Conservation (phyloP, 2,329 filamentous ascomycete species). For the Colletotrichum filicis region DNA sequence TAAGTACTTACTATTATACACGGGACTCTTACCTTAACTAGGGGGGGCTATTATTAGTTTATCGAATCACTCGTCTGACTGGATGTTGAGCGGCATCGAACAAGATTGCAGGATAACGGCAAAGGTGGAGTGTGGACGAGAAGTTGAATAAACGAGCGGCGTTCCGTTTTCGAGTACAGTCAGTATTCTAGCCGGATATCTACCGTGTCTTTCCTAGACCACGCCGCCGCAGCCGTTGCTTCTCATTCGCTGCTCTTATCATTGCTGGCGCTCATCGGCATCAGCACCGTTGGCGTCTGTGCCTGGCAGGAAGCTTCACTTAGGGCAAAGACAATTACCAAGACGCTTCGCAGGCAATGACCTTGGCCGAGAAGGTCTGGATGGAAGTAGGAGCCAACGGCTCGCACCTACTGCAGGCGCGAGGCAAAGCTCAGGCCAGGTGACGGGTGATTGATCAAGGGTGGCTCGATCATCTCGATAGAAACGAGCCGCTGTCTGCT, state of each 20-base stretch:
- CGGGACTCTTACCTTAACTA: too few relatives aligned
- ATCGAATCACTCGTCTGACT: too few relatives aligned
- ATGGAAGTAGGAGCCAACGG: slow-evolving; percentile 18
- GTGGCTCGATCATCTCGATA: slow-evolving; percentile 17
- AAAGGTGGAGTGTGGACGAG: background rate
- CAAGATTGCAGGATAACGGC: slow-evolving; percentile 25
- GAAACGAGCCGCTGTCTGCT: slow-evolving; percentile 26
- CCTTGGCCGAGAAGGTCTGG: background rate
- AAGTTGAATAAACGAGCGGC: background rate
- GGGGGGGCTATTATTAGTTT: too few relatives aligned
- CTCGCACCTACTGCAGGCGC: background rate
- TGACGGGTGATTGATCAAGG: background rate
- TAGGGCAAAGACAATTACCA: background rate
- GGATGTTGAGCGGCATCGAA: background rate
- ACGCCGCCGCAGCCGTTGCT: background rate
- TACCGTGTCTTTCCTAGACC: background rate
- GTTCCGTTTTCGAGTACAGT: background rate
- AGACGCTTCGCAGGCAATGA: background rate
- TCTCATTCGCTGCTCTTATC: background rate
- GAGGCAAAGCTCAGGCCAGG: slow-evolving; percentile 18
- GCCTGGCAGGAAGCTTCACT: background rate
- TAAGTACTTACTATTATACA: too few relatives aligned
- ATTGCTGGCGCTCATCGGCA: background rate
- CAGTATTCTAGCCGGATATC: background rate
- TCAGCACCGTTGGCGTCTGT: background rate